Evolutionary conservation across 1,284 basidiomycete species (phyloP).

Genomic region (Ceratobasidium sp.): DNA sequence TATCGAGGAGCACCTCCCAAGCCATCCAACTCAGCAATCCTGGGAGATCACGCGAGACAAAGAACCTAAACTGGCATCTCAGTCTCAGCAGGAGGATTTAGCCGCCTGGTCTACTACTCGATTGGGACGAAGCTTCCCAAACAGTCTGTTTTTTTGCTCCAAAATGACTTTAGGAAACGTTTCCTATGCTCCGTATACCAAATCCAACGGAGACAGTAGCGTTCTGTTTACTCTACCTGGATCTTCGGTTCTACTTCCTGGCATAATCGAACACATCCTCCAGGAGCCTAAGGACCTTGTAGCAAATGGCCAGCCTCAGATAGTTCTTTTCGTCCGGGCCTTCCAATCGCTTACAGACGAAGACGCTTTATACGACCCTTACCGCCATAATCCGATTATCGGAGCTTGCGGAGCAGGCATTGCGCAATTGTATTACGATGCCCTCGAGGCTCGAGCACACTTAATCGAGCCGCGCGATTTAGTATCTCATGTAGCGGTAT

Average conservation of each 20-base stretch:
- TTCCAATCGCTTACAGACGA: not conserved
- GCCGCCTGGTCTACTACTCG: not conserved
- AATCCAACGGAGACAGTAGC: not conserved
- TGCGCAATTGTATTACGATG: not conserved
- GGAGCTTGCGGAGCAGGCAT: not conserved
- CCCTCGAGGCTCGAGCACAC: not conserved
- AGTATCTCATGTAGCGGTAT: not conserved
- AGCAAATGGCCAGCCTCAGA: not conserved
- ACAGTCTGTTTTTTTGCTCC: not conserved
- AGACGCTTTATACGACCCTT: not conserved
- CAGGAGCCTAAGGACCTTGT: not conserved
- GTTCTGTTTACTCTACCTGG: not conserved
- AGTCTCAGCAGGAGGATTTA: not conserved
- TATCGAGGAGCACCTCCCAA: not conserved
- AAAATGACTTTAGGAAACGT: not conserved
- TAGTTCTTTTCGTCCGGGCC: not conserved
- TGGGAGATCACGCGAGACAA: not conserved
- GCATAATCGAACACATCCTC: not conserved
- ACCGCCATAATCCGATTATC: not conserved
- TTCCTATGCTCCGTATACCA: not conserved
- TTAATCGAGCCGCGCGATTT: constrained; percentile 1
- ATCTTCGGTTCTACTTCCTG: not conserved
- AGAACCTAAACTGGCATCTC: not conserved
- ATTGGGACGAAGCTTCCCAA: not conserved
- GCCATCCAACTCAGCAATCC: not conserved